Conservation (phyloP, 176 grass and related monocot genomes). For the Hyparrhenia diplandra region DNA sequence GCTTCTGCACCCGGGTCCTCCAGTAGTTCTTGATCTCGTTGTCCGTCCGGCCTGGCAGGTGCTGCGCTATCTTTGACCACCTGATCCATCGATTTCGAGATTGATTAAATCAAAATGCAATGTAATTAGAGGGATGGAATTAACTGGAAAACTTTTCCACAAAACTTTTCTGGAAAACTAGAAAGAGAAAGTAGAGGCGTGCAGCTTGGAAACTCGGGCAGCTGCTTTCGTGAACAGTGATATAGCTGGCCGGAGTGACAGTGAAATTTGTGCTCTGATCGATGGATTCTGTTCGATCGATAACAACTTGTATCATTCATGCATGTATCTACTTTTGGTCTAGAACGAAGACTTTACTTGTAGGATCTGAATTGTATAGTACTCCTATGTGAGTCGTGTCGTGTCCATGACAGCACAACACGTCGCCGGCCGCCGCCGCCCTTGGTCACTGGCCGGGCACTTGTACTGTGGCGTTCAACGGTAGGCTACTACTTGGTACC, state of each 20-base stretch:
- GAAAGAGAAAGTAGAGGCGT: not conserved
- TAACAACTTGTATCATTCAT: not conserved
- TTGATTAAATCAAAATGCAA: too few relatives aligned
- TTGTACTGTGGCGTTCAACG: not conserved
- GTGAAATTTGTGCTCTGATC: not conserved
- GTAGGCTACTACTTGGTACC: not conserved
- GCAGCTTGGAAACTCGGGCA: slow-evolving; percentile 19
- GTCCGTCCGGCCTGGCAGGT: slow-evolving; percentile 70
- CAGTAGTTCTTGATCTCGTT: slow-evolving; percentile 97
- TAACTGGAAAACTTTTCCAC: too few relatives aligned
- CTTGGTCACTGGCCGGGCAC: not conserved
- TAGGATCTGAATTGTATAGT: not conserved
- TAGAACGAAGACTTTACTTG: slow-evolving; percentile 1
- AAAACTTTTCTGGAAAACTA: too few relatives aligned
- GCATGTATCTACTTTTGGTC: not conserved
- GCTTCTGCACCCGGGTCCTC: slow-evolving; percentile 71
- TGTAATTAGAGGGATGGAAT: not conserved
- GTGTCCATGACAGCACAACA: too few relatives aligned
- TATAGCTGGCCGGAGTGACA: not conserved
- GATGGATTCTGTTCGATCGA: not conserved
- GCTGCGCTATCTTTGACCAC: slow-evolving; percentile 73
- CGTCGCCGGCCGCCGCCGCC: too few relatives aligned
- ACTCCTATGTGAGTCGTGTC: not conserved
- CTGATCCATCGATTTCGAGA: too few relatives aligned
- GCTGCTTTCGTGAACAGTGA: slow-evolving; percentile 29